phyloP scores from a whole-genome alignment of 1,139 yeast species.

The Blastobotrys indianensis region DNA sequence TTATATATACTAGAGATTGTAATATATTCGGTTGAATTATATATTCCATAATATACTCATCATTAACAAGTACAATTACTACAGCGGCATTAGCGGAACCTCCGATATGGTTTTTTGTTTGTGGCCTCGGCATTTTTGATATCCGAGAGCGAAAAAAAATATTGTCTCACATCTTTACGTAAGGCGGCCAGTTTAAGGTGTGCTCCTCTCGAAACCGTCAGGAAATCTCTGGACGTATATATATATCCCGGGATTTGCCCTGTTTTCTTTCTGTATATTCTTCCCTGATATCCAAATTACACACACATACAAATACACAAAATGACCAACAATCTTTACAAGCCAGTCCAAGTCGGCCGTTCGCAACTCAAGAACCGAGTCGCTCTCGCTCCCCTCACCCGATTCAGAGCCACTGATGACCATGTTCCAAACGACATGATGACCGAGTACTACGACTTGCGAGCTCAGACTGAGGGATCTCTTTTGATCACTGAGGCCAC shows the following conservation, averaged over 20 bases:
- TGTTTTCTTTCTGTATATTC: background rate
- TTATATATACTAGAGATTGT: too few species aligned
- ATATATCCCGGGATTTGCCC: background rate
- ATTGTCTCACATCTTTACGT: too few species aligned
- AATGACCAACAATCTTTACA: constrained; percentile 26
- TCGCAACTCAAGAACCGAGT: constrained; percentile 37
- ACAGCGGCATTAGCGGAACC: too few species aligned
- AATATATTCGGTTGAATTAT: too few species aligned
- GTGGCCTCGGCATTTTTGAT: too few species aligned
- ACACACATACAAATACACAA: too few species aligned
- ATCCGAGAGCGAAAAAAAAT: too few species aligned
- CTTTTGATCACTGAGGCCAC: constrained; percentile 43
- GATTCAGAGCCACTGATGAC: constrained; percentile 37
- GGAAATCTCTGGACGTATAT: background rate
- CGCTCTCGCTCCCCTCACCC: constrained; percentile 51
- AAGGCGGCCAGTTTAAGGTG: too few species aligned
- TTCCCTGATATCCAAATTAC: background rate
- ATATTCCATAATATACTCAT: too few species aligned
- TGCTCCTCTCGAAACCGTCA: too few species aligned
- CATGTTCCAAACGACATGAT: constrained; percentile 43
- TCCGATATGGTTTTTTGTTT: too few species aligned
- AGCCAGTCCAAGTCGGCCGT: constrained; percentile 29
- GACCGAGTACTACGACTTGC: constrained; percentile 46
- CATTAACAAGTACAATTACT: too few species aligned
- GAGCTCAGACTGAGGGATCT: constrained; percentile 50